Evolutionary conservation across 2,329 filamentous ascomycete species (phyloP).

Genomic region (Fusarium verrucosum): DNA sequence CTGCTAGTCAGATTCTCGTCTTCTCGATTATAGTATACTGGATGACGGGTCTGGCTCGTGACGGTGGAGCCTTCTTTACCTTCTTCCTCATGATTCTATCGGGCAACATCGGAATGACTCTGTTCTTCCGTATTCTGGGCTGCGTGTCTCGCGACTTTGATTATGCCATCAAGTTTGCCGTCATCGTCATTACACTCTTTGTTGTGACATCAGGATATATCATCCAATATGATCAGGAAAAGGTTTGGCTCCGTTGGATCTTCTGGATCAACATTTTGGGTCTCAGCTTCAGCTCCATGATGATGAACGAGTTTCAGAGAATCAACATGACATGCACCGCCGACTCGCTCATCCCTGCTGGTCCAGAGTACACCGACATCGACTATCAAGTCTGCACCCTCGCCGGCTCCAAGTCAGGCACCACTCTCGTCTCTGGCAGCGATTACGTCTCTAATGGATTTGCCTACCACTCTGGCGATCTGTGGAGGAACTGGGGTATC

Average conservation of each 20-base stretch:
- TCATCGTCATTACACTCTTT: constrained; percentile 79
- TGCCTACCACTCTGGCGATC: constrained; percentile 69
- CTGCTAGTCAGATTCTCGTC: constrained; percentile 73
- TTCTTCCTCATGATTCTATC: constrained; percentile 77
- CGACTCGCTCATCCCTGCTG: constrained; percentile 75
- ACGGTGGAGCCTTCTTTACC: constrained; percentile 80
- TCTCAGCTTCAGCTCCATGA: constrained; percentile 78
- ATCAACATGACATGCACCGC: constrained; percentile 74
- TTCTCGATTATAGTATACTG: constrained; percentile 84
- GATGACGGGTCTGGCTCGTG: constrained; percentile 74
- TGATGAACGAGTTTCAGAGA: constrained; percentile 85
- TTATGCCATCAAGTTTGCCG: constrained; percentile 83
- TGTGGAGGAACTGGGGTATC: constrained; percentile 89
- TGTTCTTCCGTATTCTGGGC: constrained; percentile 80
- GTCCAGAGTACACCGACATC: constrained; percentile 74
- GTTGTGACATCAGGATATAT: constrained; percentile 84
- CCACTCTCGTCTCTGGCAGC: constrained; percentile 68
- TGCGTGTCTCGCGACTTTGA: constrained; percentile 83
- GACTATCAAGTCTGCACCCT: constrained; percentile 84
- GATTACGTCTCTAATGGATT: constrained; percentile 76
- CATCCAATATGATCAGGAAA: constrained; percentile 79
- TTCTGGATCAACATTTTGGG: constrained; percentile 81
- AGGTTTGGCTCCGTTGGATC: constrained; percentile 83
- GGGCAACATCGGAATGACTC: constrained; percentile 76
- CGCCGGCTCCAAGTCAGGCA: constrained; percentile 74